These are phyloP conservation scores for Iris macrosiphon DNA, from an alignment of 106 monocot species.

Conservation along the genomic window DNA sequence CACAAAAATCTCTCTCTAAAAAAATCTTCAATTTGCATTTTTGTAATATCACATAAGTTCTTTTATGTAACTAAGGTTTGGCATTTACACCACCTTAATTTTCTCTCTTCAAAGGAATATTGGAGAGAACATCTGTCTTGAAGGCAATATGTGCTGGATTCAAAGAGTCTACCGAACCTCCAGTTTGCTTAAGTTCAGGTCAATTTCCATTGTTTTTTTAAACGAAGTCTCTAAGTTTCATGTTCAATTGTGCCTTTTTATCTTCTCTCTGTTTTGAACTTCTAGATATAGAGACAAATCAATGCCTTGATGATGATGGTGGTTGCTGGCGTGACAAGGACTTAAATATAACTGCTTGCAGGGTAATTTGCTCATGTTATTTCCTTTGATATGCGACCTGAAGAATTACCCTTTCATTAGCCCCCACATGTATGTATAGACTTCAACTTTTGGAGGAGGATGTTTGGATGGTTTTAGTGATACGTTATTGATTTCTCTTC, in stretches of 20 bases:
- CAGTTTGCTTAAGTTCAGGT: conserved; percentile 84
- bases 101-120: conserved; percentile 40
- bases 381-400: too few species aligned
- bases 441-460: too few species aligned
- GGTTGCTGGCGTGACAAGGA: conserved; percentile 71
- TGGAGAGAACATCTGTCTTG: conserved; percentile 69
- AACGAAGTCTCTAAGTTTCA: not conserved
- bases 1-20: too few species aligned
- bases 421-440: not conserved
- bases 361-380: conserved; percentile 33
- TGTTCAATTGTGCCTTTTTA: not conserved
- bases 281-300: conserved; percentile 82
- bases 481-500: not conserved
- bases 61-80: too few species aligned
- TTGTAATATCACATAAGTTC: too few species aligned
- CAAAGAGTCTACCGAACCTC: conserved; percentile 79
- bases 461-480: conserved; percentile 2
- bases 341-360: conserved; percentile 79
- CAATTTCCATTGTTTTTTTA: not conserved
- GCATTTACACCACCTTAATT: too few species aligned
- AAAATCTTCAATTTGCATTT: too few species aligned
- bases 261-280: not conserved
- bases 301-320: conserved; percentile 76
- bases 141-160: conserved; percentile 94
- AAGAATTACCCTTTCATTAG: not conserved